Conservation (phyloP, 257 asterid species). For the Fraxinus anomala region DNA sequence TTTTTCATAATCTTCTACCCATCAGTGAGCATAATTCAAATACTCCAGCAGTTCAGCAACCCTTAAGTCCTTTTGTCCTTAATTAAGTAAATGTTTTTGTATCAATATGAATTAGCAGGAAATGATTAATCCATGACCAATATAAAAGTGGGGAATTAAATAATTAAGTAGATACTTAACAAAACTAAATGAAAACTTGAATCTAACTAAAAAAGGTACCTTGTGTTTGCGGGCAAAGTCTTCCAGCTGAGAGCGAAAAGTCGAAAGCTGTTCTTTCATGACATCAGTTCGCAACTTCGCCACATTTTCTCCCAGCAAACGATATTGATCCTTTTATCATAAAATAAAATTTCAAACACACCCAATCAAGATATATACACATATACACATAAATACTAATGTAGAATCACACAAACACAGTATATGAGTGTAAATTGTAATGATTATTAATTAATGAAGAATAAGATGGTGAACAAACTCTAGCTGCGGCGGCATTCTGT, state of each 20-base stretch:
- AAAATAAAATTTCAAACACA: background rate
- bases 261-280: constrained; percentile 88
- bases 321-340: constrained; percentile 70
- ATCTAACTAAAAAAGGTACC: constrained; percentile 37
- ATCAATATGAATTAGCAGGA: background rate
- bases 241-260: constrained; percentile 95
- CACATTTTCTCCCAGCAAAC: constrained; percentile 89
- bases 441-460: background rate
- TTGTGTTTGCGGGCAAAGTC: constrained; percentile 95
- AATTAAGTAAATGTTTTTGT: background rate
- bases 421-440: background rate
- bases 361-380: background rate
- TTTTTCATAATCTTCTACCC: background rate
- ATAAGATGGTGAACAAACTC: constrained; percentile 47
- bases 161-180: too few relatives aligned
- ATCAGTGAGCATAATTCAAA: background rate
- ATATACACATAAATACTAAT: background rate
- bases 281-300: constrained; percentile 95
- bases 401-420: background rate
- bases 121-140: background rate
- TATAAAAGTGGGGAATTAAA: background rate
- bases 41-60: background rate
- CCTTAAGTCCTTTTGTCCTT: background rate
- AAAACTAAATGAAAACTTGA: background rate
- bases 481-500: constrained; percentile 95